Evolutionary conservation across 2,329 filamentous ascomycete species (phyloP).

Genomic region (Ophiostoma piceae): DNA sequence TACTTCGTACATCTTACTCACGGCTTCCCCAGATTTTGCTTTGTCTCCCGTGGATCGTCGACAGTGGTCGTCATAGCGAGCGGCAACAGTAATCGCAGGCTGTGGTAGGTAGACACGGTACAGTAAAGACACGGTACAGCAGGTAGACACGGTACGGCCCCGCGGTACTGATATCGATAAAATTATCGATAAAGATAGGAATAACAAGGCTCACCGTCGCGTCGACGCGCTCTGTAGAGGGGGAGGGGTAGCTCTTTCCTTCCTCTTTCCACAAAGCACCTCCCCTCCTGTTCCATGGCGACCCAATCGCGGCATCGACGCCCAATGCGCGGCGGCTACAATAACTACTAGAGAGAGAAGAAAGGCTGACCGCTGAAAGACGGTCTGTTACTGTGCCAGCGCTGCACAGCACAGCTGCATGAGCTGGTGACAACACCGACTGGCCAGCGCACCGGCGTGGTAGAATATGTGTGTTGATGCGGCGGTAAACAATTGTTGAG

Average conservation of each 20-base stretch:
- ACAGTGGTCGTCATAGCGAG: background rate
- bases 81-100: background rate
- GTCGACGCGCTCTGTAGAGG: constrained; percentile 13
- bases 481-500: constrained; percentile 7
- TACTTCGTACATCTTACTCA: background rate
- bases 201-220: background rate
- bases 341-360: background rate
- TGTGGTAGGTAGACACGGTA: too few relatives aligned
- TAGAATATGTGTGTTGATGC: background rate
- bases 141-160: too few relatives aligned
- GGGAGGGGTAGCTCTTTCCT: constrained; percentile 10
- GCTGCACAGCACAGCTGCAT: background rate
- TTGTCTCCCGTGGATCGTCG: background rate
- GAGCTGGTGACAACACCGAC: constrained; percentile 14
- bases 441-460: constrained; percentile 13
- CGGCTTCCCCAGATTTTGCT: background rate
- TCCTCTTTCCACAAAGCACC: background rate
- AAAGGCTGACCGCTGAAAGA: background rate
- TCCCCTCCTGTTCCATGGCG: constrained; percentile 7
- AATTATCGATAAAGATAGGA: background rate
- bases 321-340: background rate
- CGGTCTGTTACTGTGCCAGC: background rate
- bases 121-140: too few relatives aligned
- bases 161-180: background rate
- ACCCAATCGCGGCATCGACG: constrained; percentile 13